phyloP scores from a whole-genome alignment of 2,329 filamentous ascomycete genomes.

The Chaetomiaceae sp. region DNA sequence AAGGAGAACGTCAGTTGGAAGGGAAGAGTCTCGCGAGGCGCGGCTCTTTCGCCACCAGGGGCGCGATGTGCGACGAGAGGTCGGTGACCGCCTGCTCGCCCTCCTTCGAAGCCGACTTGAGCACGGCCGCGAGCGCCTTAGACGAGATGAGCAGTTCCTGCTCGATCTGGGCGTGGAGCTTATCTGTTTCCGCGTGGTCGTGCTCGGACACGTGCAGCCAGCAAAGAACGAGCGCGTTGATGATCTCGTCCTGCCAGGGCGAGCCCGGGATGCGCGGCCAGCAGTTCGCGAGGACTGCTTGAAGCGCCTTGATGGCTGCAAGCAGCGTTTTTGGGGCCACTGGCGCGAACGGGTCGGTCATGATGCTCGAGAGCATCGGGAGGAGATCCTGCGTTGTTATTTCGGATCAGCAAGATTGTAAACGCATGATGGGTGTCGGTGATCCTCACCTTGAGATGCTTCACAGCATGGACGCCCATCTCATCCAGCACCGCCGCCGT shows the following conservation, averaged over 20 bases:
- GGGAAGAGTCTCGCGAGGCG: conserved; percentile 34
- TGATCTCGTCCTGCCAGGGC: conserved; percentile 58
- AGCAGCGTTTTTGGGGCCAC: conserved; percentile 50
- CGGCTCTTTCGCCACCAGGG: conserved; percentile 37
- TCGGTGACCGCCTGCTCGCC: conserved; percentile 19
- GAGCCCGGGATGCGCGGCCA: conserved; percentile 61
- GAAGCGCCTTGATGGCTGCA: conserved; percentile 50
- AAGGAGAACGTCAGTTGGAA: neutral
- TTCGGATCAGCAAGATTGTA: conserved; percentile 4
- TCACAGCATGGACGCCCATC: conserved; percentile 59
- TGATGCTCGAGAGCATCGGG: conserved; percentile 58
- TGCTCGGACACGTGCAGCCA: conserved; percentile 55
- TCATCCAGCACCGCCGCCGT: conserved; percentile 46
- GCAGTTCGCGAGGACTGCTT: conserved; percentile 55
- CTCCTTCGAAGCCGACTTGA: conserved; percentile 24
- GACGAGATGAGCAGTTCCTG: conserved; percentile 34
- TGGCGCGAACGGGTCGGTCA: conserved; percentile 65
- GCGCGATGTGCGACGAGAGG: conserved; percentile 30
- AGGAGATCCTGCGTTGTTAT: conserved; percentile 52
- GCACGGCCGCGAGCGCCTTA: conserved; percentile 34
- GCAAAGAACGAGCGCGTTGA: conserved; percentile 58
- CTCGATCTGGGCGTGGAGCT: conserved; percentile 28
- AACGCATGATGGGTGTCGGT: neutral
- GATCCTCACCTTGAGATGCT: conserved; percentile 57
- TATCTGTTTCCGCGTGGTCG: conserved; percentile 15